These are phyloP conservation scores for Monosporascus sp. DNA, from an alignment of 2,329 filamentous ascomycete genomes.

Conservation along the genomic window DNA sequence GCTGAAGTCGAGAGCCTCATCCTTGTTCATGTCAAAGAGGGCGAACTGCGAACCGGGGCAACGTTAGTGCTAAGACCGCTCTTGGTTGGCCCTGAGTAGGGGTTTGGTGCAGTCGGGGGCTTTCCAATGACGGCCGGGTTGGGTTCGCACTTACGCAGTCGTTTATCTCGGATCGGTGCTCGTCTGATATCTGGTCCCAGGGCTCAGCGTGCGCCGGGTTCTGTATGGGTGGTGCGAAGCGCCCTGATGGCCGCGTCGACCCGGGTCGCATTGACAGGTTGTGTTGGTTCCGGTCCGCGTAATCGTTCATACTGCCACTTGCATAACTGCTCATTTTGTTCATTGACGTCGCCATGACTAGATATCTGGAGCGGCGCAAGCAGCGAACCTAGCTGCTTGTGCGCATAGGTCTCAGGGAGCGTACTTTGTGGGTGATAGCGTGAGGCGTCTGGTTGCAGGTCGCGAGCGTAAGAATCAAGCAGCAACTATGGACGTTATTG, in stretches of 20 bases:
- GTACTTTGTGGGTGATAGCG: conserved; percentile 6
- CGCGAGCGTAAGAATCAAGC: not conserved
- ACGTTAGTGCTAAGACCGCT: not conserved
- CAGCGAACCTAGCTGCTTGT: not conserved
- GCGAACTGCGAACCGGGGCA: conserved; percentile 57
- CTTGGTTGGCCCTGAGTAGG: not conserved
- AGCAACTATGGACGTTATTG: not conserved
- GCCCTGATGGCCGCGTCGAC: conserved; percentile 20
- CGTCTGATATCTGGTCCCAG: conserved; percentile 61
- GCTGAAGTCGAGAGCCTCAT: conserved; percentile 92
- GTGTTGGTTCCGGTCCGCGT: conserved; percentile 12
- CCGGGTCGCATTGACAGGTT: conserved; percentile 22
- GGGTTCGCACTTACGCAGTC: conserved; percentile 67
- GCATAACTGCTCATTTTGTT: conserved; percentile 28
- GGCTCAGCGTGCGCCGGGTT: conserved; percentile 24
- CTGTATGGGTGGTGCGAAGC: conserved; percentile 24
- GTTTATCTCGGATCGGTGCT: conserved; percentile 88
- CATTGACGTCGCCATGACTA: conserved; percentile 18
- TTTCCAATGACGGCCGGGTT: too few relatives aligned
- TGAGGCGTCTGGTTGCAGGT: not conserved
- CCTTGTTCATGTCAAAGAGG: conserved; percentile 95
- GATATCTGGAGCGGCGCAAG: not conserved
- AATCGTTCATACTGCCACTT: conserved; percentile 10
- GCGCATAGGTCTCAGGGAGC: conserved; percentile 7
- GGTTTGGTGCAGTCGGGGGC: not conserved